These are phyloP conservation scores for Phellinidium pouzarii DNA, from an alignment of 1,284 basidiomycete genomes.

Conservation along the genomic window DNA sequence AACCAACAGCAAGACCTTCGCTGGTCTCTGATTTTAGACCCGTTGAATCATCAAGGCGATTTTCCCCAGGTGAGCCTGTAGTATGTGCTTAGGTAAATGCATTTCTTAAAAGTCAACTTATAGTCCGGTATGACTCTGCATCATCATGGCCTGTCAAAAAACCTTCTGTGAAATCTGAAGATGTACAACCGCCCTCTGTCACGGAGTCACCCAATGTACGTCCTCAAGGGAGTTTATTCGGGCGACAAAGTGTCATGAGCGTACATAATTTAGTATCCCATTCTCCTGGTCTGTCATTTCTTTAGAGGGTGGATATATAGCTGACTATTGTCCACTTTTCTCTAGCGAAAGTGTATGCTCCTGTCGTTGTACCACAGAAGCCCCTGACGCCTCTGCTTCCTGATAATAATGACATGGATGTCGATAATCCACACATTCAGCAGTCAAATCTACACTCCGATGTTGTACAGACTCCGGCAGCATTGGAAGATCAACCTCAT, in stretches of 20 bases:
- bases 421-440: background rate
- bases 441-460: background rate
- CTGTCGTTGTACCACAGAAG: background rate
- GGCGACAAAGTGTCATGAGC: conserved; percentile 18
- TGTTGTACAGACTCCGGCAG: background rate
- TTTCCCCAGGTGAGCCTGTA: conserved; percentile 3
- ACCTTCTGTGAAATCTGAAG: background rate
- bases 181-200: background rate
- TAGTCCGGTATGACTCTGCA: background rate
- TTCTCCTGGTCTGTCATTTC: conserved; percentile 10
- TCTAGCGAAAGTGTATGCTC: conserved; percentile 2
- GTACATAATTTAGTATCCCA: conserved; percentile 16
- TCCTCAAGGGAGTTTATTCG: background rate
- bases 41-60: background rate
- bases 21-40: background rate
- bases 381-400: background rate
- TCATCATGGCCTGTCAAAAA: background rate
- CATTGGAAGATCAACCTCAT: background rate
- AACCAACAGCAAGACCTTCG: background rate
- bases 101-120: background rate
- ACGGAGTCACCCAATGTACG: background rate
- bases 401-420: conserved; percentile 4
- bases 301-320: background rate
- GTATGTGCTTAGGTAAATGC: background rate
- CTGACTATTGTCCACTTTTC: background rate